A percentile compares a stretch with the other conserved stretches of the same genome.
Evolutionary conservation across 306 rosid genomes (phyloP).

Genomic region (Macrotyloma uniflorum): DNA sequence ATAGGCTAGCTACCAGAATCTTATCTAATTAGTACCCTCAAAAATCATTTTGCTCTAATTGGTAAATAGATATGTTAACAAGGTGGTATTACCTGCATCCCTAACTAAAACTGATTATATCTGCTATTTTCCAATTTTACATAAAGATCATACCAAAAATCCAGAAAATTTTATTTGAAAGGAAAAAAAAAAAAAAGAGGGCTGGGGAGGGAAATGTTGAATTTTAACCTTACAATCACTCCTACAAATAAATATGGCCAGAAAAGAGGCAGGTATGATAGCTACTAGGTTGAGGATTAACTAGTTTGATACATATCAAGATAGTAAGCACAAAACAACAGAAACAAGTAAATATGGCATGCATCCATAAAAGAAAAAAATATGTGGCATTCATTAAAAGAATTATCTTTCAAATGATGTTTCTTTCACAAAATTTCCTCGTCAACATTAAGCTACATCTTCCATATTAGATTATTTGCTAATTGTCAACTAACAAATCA

Average conservation of each 20-base stretch:
- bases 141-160: background rate
- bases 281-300: background rate
- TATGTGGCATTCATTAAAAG: background rate
- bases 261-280: no score
- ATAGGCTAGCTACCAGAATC: background rate
- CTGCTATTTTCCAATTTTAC: background rate
- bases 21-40: background rate
- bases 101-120: background rate
- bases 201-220: background rate
- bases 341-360: no score
- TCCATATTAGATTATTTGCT: background rate
- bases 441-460: background rate
- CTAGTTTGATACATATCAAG: background rate
- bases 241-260: background rate
- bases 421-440: background rate
- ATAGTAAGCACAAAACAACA: background rate
- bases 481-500: background rate
- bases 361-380: background rate
- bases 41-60: background rate
- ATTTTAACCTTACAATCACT: background rate
- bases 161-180: background rate
- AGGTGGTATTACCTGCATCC: background rate
- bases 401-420: background rate
- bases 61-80: background rate
- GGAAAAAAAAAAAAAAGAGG: background rate